Evolutionary conservation across 202 grass and related monocot species (phyloP).

Genomic region (Setaria italica): DNA sequence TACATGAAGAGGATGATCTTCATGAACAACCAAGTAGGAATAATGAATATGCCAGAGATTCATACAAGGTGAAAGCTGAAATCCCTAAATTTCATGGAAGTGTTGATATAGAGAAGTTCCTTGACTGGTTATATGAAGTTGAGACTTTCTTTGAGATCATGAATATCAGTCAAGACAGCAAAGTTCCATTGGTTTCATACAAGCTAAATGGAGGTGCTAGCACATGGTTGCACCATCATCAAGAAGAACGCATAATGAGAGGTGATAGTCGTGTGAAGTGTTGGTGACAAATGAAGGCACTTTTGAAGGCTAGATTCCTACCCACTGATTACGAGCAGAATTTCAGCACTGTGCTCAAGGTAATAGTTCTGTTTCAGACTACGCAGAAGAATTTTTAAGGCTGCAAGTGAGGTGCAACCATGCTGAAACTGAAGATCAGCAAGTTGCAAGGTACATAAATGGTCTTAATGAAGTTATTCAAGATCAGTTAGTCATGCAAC

Average conservation of each 20-base stretch:
- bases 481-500: background rate
- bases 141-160: constrained; percentile 8
- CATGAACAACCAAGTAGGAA: background rate
- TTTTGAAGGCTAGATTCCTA: constrained; percentile 6
- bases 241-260: background rate
- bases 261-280: background rate
- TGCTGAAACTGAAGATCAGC: constrained; percentile 20
- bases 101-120: background rate
- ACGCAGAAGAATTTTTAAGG: background rate
- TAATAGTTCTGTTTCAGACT: background rate
- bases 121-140: constrained; percentile 17
- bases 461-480: background rate
- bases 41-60: background rate
- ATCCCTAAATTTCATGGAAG: background rate
- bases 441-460: constrained; percentile 10
- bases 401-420: constrained; percentile 23
- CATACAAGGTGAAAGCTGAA: background rate
- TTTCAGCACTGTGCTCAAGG: background rate
- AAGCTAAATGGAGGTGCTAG: background rate
- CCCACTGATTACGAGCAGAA: background rate
- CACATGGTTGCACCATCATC: background rate
- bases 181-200: background rate
- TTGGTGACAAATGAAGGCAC: constrained; percentile 11
- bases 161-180: background rate
- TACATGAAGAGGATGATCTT: background rate